Conservation (phyloP, 352 stramenopile species). For the Phytophthora quininea region DNA sequence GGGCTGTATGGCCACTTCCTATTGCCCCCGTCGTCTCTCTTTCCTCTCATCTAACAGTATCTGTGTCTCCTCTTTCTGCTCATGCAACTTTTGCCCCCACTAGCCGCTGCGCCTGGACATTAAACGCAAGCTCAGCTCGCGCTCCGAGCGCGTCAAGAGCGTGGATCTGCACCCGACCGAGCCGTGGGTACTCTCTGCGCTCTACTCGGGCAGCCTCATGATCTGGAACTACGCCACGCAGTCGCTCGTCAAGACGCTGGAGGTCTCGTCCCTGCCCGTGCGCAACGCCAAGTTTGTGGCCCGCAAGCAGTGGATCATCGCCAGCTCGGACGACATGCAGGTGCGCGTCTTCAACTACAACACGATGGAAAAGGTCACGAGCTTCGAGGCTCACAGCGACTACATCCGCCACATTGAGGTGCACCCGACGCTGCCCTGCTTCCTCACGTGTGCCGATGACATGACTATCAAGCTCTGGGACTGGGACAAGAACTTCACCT, state of each 20-base stretch:
- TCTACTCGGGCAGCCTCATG: conserved; percentile 98
- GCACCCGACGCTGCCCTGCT: conserved; percentile 96
- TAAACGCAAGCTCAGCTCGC: conserved; percentile 94
- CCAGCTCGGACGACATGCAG: conserved; percentile 96
- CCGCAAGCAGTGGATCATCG: conserved; percentile 98
- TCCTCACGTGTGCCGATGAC: conserved; percentile 97
- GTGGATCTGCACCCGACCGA: conserved; percentile 98
- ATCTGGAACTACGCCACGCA: conserved; percentile 98
- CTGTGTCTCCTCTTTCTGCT: conserved; percentile 5
- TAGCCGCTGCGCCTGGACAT: conserved; percentile 86
- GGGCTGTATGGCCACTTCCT: neutral
- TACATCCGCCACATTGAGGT: conserved; percentile 98
- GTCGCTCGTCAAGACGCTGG: conserved; percentile 97
- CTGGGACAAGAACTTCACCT: conserved; percentile 91
- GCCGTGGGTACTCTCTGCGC: conserved; percentile 96
- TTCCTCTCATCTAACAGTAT: neutral
- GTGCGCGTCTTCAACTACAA: conserved; percentile 99
- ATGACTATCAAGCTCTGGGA: conserved; percentile 99
- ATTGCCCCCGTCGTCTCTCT: no score
- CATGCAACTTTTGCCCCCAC: conserved; percentile 18
- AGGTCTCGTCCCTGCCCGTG: conserved; percentile 96
- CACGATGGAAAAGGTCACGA: conserved; percentile 97
- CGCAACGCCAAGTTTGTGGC: conserved; percentile 95
- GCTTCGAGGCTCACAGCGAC: conserved; percentile 97
- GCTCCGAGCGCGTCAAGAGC: conserved; percentile 98